Base-by-base conservation (phyloP, 495 filamentous ascomycete genomes). In the Talaromyces adpressus region DNA sequence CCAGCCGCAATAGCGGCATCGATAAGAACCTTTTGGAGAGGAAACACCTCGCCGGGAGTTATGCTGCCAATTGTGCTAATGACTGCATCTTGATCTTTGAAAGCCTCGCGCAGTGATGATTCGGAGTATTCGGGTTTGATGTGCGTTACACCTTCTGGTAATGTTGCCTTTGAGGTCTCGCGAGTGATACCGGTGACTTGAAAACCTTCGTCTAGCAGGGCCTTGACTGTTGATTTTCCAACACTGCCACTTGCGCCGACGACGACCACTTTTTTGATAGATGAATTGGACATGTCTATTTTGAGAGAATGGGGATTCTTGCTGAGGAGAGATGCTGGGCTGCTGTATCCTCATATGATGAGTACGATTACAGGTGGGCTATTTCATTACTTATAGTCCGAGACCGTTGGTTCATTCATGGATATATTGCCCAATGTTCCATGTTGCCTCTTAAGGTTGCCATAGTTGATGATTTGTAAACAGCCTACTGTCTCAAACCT, bases 1-100 rank as follows among this genome's bases (percentile, higher is more conserved):
- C 69, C 84, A 3, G 83, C 87, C 1, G 77, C 74, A 34, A 87
- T 65, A 0, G 84, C 81, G 0, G 87, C 87, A 63, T 89, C 82
- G 27, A 89, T 81, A 45, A 87, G 77, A n/a, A 62, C 74, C 64
- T 72, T 81, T 68, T 82, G 81, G 0, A 69, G 34, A 2, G 60
- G 20, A 16, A 79, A 66, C 3, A 60, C 73, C 1, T 57, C 23
- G 3, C 56, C 56, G 3, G 56, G 56, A 11, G 29, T 58, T n/a
- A 36, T 36, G 12, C 66, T 65, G 2, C 65, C 66, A 0, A 79
- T 59, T 18, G 73, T 69, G 20, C 72, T 74, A 25, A 81, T 62
- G 22, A 81, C 66, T n/a, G 71, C 77, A 64, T 80, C 76, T 16
- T 73, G 70, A 4, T 67, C 73, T 16, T 62, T 4, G 22, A 82